These are phyloP conservation scores for Lepidium sativum DNA, from an alignment of 345 rosid species.

Conservation along the genomic window DNA sequence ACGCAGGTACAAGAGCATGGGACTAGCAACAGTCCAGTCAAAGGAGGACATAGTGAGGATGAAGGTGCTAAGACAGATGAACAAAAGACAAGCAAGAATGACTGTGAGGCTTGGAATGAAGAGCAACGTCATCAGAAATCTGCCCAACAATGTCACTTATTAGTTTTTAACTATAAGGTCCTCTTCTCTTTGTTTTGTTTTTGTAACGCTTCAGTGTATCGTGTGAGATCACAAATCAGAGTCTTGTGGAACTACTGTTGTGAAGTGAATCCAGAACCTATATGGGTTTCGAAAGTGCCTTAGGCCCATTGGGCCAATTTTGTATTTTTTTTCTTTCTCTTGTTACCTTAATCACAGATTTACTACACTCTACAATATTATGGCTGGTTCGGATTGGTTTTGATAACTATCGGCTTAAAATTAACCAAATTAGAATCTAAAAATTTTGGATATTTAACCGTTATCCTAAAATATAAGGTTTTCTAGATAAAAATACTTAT, in stretches of 20 bases:
- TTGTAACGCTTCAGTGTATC: not conserved
- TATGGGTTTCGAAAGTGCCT: not conserved
- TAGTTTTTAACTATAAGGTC: slow-evolving; percentile 20
- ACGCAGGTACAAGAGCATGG: slow-evolving; percentile 81
- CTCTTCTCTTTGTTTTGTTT: not conserved
- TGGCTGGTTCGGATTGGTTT: too few species aligned
- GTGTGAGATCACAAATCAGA: not conserved
- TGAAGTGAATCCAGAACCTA: not conserved
- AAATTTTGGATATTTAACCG: too few species aligned
- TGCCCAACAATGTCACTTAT: slow-evolving; percentile 72
- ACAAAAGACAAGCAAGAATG: slow-evolving; percentile 49
- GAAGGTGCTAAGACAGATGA: slow-evolving; percentile 81
- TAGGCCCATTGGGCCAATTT: not conserved
- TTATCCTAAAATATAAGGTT: too few species aligned
- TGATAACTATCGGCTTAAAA: too few species aligned
- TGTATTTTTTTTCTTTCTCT: not conserved
- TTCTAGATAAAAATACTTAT: too few species aligned
- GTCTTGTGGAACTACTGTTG: not conserved
- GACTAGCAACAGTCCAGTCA: slow-evolving; percentile 75
- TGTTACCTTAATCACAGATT: too few species aligned
- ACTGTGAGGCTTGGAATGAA: slow-evolving; percentile 71
- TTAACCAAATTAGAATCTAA: too few species aligned
- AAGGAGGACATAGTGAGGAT: slow-evolving; percentile 71
- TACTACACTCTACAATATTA: too few species aligned
- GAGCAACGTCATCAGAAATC: slow-evolving; percentile 66